phyloP scores from a whole-genome alignment of 768 basidiomycete species.

The Coprinopsis marcescibilis region DNA sequence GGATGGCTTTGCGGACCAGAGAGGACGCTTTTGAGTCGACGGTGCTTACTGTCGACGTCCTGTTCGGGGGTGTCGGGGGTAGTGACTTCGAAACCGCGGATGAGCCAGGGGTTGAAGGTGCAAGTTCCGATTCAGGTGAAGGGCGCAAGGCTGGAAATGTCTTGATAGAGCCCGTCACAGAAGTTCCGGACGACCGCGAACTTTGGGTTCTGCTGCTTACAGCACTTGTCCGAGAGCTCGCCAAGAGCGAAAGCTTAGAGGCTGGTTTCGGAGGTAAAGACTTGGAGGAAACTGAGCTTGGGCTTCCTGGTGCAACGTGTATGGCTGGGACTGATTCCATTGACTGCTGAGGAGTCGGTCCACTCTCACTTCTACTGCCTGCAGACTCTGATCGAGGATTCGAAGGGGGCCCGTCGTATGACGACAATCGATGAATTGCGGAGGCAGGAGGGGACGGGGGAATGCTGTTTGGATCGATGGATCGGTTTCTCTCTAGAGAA shows the following conservation, averaged over 20 bases:
- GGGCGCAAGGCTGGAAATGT: constrained; percentile 71
- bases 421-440: constrained; percentile 55
- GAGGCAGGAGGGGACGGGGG: constrained; percentile 56
- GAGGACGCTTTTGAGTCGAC: constrained; percentile 47
- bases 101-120: constrained; percentile 30
- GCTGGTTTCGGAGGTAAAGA: constrained; percentile 5
- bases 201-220: constrained; percentile 37
- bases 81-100: constrained; percentile 23
- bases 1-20: constrained; percentile 59
- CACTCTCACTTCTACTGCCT: too few relatives aligned
- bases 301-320: constrained; percentile 51
- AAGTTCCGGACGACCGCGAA: constrained; percentile 49
- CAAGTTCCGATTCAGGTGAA: constrained; percentile 46
- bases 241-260: constrained; percentile 66
- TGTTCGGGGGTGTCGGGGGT: constrained; percentile 18
- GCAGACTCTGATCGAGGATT: constrained; percentile 32
- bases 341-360: constrained; percentile 26
- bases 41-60: constrained; percentile 13
- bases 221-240: constrained; percentile 56
- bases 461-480: constrained; percentile 15
- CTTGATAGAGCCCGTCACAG: constrained; percentile 56
- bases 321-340: constrained; percentile 40
- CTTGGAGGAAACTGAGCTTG: constrained; percentile 31
- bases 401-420: constrained; percentile 53
- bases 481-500: constrained; percentile 1